Base-by-base conservation (phyloP, 805 yeast genomes). In the Hyphopichia homilentoma region DNA sequence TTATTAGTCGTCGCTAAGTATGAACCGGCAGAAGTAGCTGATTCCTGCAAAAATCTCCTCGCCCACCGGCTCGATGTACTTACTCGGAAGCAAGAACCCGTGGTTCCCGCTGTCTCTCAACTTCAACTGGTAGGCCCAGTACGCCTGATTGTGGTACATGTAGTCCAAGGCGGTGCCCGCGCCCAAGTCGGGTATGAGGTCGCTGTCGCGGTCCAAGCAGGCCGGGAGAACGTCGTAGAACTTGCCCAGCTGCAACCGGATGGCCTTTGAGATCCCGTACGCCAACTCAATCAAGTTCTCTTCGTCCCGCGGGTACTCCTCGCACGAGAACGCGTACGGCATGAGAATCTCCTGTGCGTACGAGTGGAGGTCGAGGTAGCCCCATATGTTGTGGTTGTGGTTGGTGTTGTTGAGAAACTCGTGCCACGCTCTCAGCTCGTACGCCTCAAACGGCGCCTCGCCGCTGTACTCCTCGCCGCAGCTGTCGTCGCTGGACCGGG, bases 381-480 rank as follows among this genome's bases (percentile, higher is more conserved):
- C 95, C 52, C 75, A 74, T 21, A 84, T 73, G 23, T 73, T 70
- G 48, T 81, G 84, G 39, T 73, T 68, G 20, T 59, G 57, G 37
- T 66, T 70, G 23, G 81, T 75, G 21, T 30, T 35, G 40, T 61
- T 61, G 40, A 67, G 49, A 38, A 61, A 66, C 4, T 54, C 52
- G 36, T 57, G 48, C 73, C 70, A 66, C n/a, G 61, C 52, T 25
- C 38, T 41, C 26, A 64, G 50, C 44, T 67, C 73, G 21, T 45
- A 35, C 5, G 73, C 70, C 45, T 67, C 93, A 49, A 82, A 78
- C 5, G 88, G 80, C 1, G 54, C 57, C 46, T 78, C 85, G 7
- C 97, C 97, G 22, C 82, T 65, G 54, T 85, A 88, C 30, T 81
- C 85, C 50, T 85, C 95, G 25, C 85, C 81, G 57, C 96, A 88